Conservation (phyloP, 768 basidiomycete species). For the Xanthoconium purpureum region DNA sequence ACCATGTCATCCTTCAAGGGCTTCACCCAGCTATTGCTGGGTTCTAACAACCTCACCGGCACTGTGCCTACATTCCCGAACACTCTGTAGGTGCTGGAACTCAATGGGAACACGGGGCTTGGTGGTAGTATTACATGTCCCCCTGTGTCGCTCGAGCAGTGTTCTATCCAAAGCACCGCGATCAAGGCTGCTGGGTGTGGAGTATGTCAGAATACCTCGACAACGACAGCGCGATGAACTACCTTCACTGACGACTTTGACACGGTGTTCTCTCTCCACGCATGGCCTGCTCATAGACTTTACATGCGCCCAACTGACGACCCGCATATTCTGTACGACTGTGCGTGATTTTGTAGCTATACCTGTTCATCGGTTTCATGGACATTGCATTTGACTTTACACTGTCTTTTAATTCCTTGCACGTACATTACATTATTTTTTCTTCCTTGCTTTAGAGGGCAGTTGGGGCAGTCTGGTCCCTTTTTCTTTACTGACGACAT, state of each 20-base stretch:
- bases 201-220: constrained; percentile 19
- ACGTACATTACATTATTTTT: too few relatives aligned
- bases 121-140: constrained; percentile 25
- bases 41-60: constrained; percentile 37
- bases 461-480: background rate
- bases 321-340: background rate
- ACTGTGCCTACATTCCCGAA: constrained; percentile 37
- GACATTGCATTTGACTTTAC: background rate
- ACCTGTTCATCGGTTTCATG: background rate
- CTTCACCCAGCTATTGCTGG: constrained; percentile 38
- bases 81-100: constrained; percentile 32
- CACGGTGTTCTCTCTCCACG: background rate
- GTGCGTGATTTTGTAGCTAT: constrained; percentile 13
- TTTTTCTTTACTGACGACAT: background rate
- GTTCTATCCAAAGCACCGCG: constrained; percentile 22
- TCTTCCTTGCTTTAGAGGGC: background rate
- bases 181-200: constrained; percentile 23
- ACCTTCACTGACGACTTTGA: constrained; percentile 1
- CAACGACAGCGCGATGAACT: background rate
- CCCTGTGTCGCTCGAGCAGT: constrained; percentile 14
- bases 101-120: constrained; percentile 39
- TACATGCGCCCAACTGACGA: too few relatives aligned
- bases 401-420: background rate
- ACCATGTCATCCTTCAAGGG: constrained; percentile 33
- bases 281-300: constrained; percentile 5